phyloP scores from a whole-genome alignment of 352 stramenopile genomes.

The Plasmopara muralis region DNA sequence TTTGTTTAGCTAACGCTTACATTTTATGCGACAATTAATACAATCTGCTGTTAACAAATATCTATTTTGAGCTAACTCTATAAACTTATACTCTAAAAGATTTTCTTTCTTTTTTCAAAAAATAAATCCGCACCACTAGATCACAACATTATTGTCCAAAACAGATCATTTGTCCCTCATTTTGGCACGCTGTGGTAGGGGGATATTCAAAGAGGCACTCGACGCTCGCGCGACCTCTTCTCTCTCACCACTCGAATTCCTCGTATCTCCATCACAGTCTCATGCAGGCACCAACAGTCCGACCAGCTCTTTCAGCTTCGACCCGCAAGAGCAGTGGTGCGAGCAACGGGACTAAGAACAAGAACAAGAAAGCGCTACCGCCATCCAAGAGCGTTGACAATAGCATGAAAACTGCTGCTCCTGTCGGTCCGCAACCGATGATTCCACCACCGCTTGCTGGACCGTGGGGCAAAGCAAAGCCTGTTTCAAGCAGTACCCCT shows the following conservation, averaged over 20 bases:
- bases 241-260: neutral
- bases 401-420: conserved; percentile 11
- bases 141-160: neutral
- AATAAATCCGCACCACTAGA: too few species aligned
- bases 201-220: conserved; percentile 11
- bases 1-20: too few species aligned
- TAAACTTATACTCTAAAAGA: too few species aligned
- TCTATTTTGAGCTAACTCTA: too few species aligned
- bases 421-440: conserved; percentile 15
- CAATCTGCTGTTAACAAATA: too few species aligned
- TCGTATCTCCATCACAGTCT: neutral
- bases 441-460: conserved; percentile 35
- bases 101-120: too few species aligned
- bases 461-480: conserved; percentile 23
- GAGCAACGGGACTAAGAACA: conserved; percentile 23
- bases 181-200: conserved; percentile 9
- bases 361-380: conserved; percentile 36
- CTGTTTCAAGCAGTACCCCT: conserved; percentile 12
- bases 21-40: too few species aligned
- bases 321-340: conserved; percentile 21
- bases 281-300: conserved; percentile 24
- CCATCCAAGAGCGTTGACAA: conserved; percentile 16
- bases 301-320: conserved; percentile 7
- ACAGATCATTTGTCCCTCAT: conserved; percentile 2
- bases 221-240: neutral